phyloP scores from a whole-genome alignment of 163 green algal genomes.

The Scenedesmus sp. region DNA sequence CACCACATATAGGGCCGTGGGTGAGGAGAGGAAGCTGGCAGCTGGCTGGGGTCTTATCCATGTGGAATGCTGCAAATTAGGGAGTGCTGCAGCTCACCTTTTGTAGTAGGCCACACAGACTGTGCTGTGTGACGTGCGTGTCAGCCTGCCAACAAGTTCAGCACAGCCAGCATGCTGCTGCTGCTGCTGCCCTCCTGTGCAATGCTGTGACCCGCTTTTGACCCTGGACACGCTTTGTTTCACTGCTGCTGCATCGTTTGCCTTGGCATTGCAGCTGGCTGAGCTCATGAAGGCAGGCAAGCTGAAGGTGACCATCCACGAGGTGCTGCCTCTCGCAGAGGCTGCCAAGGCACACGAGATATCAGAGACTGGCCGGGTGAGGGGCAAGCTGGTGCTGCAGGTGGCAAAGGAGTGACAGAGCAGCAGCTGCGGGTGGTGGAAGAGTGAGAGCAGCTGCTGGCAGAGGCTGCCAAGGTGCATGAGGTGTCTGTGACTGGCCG shows the following conservation, averaged over 20 bases:
- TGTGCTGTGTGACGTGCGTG: background rate
- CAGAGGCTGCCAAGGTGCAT: constrained; percentile 40
- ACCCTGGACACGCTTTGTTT: background rate
- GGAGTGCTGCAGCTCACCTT: no score
- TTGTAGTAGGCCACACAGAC: no score
- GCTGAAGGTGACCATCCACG: constrained; percentile 56
- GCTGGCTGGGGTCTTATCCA: no score
- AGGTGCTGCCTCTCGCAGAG: constrained; percentile 51
- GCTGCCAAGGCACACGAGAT: constrained; percentile 43
- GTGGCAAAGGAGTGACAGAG: constrained; percentile 8
- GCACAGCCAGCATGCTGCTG: background rate
- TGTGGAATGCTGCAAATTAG: no score
- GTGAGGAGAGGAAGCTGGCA: no score
- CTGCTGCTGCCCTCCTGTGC: background rate
- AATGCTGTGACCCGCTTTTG: background rate
- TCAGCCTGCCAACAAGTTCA: background rate
- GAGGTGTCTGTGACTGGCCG: constrained; percentile 22
- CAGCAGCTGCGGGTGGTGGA: constrained; percentile 55
- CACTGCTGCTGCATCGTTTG: constrained; percentile 13
- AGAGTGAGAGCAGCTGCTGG: constrained; percentile 48
- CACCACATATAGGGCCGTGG: no score
- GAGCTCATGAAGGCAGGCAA: constrained; percentile 55
- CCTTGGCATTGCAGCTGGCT: constrained; percentile 50
- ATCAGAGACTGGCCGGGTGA: constrained; percentile 28
- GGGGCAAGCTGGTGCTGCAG: constrained; percentile 54